Evolutionary conservation across 495 filamentous ascomycete species (phyloP).

Genomic region (Xylaria longipes): DNA sequence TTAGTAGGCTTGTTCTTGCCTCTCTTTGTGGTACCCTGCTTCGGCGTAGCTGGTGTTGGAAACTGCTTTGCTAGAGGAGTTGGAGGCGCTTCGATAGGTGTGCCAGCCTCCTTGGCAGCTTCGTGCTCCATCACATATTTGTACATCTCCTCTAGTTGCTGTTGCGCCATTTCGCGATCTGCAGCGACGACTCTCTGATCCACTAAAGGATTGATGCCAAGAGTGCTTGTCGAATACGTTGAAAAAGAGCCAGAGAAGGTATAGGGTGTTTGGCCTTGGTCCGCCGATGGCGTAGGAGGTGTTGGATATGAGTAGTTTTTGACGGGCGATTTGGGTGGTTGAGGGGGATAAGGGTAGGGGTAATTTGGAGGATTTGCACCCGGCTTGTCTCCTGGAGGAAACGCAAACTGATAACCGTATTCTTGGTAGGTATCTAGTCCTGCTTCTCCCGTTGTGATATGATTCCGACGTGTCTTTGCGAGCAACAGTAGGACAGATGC

Average conservation of each 20-base stretch:
- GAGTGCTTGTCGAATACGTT: conserved; percentile 51
- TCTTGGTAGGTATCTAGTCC: conserved; percentile 32
- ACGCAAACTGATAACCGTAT: conserved; percentile 43
- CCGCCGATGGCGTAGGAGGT: conserved; percentile 51
- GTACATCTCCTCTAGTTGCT: conserved; percentile 88
- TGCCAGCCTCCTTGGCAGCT: conserved; percentile 64
- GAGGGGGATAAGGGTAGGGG: conserved; percentile 36
- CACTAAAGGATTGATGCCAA: conserved; percentile 56
- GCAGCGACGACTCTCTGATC: conserved; percentile 76
- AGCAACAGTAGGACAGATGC: conserved; percentile 66
- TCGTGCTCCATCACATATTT: conserved; percentile 91
- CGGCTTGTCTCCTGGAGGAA: conserved; percentile 38
- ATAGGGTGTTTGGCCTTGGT: conserved; percentile 56
- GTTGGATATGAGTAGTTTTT: conserved; percentile 58
- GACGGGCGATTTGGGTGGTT: conserved; percentile 42
- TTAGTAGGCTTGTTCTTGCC: conserved; percentile 54
- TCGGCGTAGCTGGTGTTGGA: conserved; percentile 32
- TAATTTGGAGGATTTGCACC: conserved; percentile 25
- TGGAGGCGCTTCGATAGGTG: conserved; percentile 43
- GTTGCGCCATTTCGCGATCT: conserved; percentile 74
- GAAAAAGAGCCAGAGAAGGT: conserved; percentile 46
- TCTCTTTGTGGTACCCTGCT: conserved; percentile 43
- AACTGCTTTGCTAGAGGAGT: conserved; percentile 35
- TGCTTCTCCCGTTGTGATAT: conserved; percentile 42
- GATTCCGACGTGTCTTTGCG: conserved; percentile 50